Base-by-base conservation (phyloP, 495 filamentous ascomycete species). In the Aspergillus campestris region DNA sequence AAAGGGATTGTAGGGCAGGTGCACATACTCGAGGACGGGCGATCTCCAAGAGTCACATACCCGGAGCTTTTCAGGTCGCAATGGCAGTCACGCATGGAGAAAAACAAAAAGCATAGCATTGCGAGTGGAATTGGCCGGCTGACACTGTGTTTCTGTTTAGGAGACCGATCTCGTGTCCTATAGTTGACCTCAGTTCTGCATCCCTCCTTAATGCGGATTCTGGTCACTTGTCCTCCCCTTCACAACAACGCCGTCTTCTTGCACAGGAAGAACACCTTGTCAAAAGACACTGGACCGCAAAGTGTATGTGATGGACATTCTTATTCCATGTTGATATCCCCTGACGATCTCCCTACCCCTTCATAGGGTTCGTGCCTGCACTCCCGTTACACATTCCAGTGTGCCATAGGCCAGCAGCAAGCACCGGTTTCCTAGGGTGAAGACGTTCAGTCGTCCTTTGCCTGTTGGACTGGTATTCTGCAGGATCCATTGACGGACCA, bases 361-460 rank as follows among this genome's bases (percentile, higher is more conserved):
- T 55, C 61, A 62, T 67, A 73, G 67, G 67, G 65, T 67, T 67
- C 57, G 60, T 64, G 58, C 56, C 59, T 67, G 55, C 53, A 59
- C 59, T 65, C 46, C 52, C 49, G 64, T 67, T 57, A 74, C 73
- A 77, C 74, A 76, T 77, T 75, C 75, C 74, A 61, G 67, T 73
- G 66, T 49, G 56, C 52, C 66, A 51, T 45, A 52, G 51, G 58
- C 60, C 46, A 49, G 44, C 55, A 46, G 52, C 49, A 59, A 53
- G 51, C 49, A 51, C 48, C 45, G 40, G 55, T 56, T 24, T 70
- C 66, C 66, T 69, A 71, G 62, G 69, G 80, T 75, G 80, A 80
- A 83, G 76, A 76, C 79, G 79, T 83, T 83, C 69, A 71, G 76
- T 83, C 79, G 80, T 80, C 64, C 73, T 79, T 81, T 72, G 74